Percentiles rank a stretch among this genome's conserved stretches.
These are phyloP conservation scores for Suhomyces bribrorum DNA, from an alignment of 1,139 yeast species.

Conservation along the genomic window DNA sequence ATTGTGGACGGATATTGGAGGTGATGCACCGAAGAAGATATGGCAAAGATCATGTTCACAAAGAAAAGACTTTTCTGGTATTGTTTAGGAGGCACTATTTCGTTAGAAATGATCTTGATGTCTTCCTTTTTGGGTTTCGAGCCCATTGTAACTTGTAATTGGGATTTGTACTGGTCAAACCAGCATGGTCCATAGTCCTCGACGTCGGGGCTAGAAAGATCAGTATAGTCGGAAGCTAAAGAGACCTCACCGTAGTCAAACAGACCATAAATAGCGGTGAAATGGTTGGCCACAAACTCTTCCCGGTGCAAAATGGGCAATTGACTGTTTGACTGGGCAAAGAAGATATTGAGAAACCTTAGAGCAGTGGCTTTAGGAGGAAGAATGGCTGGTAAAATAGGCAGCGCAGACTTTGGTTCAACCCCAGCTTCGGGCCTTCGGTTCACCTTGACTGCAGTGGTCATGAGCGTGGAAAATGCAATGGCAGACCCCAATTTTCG, in stretches of 20 bases:
- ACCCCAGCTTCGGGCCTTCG: conserved; percentile 9
- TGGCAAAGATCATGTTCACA: conserved; percentile 73
- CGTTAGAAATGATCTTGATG: conserved; percentile 30
- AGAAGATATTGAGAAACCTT: conserved; percentile 62
- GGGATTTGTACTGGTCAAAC: conserved; percentile 39
- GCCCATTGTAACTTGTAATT: conserved; percentile 26
- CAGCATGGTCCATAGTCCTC: conserved; percentile 51
- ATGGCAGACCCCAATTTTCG: conserved; percentile 29
- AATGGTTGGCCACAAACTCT: conserved; percentile 62
- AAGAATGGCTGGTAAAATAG: conserved; percentile 48
- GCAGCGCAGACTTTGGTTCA: not conserved
- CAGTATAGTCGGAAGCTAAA: conserved; percentile 62
- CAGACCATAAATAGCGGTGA: conserved; percentile 76
- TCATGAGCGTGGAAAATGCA: conserved; percentile 70
- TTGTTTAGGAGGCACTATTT: conserved; percentile 47
- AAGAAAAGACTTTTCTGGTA: conserved; percentile 55
- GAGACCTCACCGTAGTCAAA: conserved; percentile 53
- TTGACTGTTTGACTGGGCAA: conserved; percentile 80
- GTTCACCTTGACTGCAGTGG: conserved; percentile 71
- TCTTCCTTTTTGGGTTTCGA: conserved; percentile 11
- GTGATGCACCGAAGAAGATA: conserved; percentile 75
- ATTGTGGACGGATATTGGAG: conserved; percentile 66
- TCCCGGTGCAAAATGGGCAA: conserved; percentile 82
- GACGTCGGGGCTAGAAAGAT: conserved; percentile 20
- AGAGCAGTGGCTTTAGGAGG: conserved; percentile 77